These are phyloP conservation scores for Erysimum cheiri DNA, from an alignment of 441 rosid species.

Conservation along the genomic window DNA sequence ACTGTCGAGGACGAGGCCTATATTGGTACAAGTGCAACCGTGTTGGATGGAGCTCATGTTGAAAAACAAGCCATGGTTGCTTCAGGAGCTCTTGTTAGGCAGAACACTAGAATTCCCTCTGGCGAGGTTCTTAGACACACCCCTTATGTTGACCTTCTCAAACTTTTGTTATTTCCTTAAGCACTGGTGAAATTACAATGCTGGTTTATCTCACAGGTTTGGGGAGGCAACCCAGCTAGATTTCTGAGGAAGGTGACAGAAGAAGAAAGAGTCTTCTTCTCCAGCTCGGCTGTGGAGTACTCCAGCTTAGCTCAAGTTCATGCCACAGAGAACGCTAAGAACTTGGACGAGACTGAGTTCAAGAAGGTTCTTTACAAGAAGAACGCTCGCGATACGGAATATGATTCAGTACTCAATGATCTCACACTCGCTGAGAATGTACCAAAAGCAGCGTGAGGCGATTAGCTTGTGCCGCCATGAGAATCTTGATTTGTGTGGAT, in stretches of 20 bases:
- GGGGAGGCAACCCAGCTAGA: constrained; percentile 79
- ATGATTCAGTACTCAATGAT: constrained; percentile 60
- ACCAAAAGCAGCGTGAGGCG: constrained; percentile 43
- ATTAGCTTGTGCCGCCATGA: not conserved
- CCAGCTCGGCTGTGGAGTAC: constrained; percentile 60
- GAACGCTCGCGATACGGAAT: constrained; percentile 63
- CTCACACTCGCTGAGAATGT: constrained; percentile 55
- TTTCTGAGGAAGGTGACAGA: constrained; percentile 73
- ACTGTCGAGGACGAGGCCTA: constrained; percentile 75
- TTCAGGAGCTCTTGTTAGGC: constrained; percentile 76
- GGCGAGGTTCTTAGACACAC: constrained; percentile 58
- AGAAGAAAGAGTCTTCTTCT: constrained; percentile 67
- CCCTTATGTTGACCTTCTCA: constrained; percentile 28
- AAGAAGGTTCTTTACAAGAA: constrained; percentile 68
- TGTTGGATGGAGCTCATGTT: constrained; percentile 75
- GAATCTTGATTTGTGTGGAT: constrained; percentile 32
- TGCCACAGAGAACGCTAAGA: constrained; percentile 63
- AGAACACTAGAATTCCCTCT: constrained; percentile 66
- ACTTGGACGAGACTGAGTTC: constrained; percentile 66
- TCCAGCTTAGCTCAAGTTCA: constrained; percentile 65
- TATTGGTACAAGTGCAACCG: constrained; percentile 70
- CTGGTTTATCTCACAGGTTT: constrained; percentile 51
- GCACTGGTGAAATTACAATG: constrained; percentile 1
- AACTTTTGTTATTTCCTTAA: constrained; percentile 19
- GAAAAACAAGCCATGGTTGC: constrained; percentile 79